Evolutionary conservation across 176 grass and related monocot species (phyloP).

Genomic region (Oryza meyeriana): DNA sequence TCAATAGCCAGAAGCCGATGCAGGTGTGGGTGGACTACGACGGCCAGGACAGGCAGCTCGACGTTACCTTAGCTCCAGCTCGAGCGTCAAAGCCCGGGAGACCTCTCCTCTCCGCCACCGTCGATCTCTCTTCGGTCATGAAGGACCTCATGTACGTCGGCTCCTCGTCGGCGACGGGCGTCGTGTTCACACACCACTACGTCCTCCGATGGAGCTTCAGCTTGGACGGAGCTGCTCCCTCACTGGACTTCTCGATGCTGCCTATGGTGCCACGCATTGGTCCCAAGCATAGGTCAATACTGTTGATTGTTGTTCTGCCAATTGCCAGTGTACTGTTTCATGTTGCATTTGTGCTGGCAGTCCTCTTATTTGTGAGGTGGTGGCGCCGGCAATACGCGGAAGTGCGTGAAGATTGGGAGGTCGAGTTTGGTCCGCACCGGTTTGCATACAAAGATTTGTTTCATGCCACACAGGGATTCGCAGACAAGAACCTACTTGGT

Average conservation of each 20-base stretch:
- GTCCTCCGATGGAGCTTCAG: constrained; percentile 42
- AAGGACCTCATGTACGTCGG: constrained; percentile 21
- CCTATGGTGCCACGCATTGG: not conserved
- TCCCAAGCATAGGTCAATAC: not conserved
- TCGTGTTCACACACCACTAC: constrained; percentile 11
- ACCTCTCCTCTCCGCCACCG: not conserved
- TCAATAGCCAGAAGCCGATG: too few relatives aligned
- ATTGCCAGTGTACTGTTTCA: not conserved
- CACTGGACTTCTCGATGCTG: constrained; percentile 17
- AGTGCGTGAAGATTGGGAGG: constrained; percentile 38
- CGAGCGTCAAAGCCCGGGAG: not conserved
- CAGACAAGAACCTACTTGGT: too few relatives aligned
- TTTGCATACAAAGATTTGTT: too few relatives aligned
- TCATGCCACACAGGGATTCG: too few relatives aligned
- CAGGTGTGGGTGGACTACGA: too few relatives aligned
- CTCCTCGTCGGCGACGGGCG: constrained; percentile 18
- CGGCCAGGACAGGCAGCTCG: not conserved
- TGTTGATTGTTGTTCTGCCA: not conserved
- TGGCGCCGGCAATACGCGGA: not conserved
- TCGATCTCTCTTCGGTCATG: constrained; percentile 22
- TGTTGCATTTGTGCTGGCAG: not conserved
- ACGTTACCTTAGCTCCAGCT: not conserved
- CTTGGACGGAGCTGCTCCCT: not conserved
- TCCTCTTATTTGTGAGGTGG: not conserved
- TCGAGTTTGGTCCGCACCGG: too few relatives aligned